A percentile compares a stretch with the other conserved stretches of the same genome.
Conservation (phyloP, 148 eudicot species). For the Mesembryanthemum crystallinum region DNA sequence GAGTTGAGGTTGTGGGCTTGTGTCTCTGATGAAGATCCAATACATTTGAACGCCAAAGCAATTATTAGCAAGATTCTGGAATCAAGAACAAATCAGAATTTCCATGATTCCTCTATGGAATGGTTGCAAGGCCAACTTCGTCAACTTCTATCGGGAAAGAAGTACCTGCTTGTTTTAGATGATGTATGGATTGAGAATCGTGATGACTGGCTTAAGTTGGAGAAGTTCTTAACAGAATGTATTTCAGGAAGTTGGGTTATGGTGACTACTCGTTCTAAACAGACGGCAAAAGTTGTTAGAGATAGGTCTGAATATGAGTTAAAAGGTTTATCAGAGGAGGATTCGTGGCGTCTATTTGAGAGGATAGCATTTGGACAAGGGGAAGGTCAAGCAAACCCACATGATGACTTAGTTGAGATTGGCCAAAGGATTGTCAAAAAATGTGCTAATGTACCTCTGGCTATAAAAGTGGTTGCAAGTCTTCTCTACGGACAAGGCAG, state of each 20-base stretch:
- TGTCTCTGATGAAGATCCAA: slow-evolving; percentile 6
- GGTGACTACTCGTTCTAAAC: slow-evolving; percentile 33
- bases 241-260: slow-evolving; percentile 26
- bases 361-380: slow-evolving; percentile 24
- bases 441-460: too few species aligned
- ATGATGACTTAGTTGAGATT: slow-evolving; percentile 9
- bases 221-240: slow-evolving; percentile 11
- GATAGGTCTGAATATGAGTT: slow-evolving; percentile 11
- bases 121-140: slow-evolving; percentile 9
- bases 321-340: slow-evolving; percentile 23
- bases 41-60: neutral
- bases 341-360: slow-evolving; percentile 29
- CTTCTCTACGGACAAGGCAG: slow-evolving; percentile 2
- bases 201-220: slow-evolving; percentile 12
- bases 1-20: slow-evolving; percentile 18
- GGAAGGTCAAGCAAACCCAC: neutral
- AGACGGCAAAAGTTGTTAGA: slow-evolving; percentile 23
- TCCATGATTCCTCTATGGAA: slow-evolving; percentile 10
- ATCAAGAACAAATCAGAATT: neutral
- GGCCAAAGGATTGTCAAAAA: slow-evolving; percentile 10
- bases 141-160: slow-evolving; percentile 5
- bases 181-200: slow-evolving; percentile 23
- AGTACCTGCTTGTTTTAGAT: slow-evolving; percentile 10
- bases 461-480: too few species aligned
- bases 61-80: slow-evolving; percentile 1